Percentiles rank a stretch among this genome's conserved stretches.
These are phyloP conservation scores for Hypoxylon lienhwacheense DNA, from an alignment of 495 filamentous ascomycete species.

Conservation along the genomic window DNA sequence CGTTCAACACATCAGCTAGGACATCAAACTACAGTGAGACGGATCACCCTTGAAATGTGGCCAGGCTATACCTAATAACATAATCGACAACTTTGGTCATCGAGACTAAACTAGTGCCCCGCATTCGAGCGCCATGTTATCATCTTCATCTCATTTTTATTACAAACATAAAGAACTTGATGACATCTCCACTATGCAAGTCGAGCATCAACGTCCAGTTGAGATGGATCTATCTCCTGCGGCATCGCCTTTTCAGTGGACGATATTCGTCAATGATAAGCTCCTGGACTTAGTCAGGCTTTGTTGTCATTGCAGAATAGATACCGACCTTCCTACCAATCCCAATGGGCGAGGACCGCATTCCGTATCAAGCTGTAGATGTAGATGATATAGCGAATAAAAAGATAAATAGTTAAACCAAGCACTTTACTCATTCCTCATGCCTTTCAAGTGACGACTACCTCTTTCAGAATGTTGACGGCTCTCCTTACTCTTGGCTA, in stretches of 20 bases:
- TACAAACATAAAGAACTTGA: slow-evolving; percentile 29
- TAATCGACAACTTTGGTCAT: slow-evolving; percentile 5
- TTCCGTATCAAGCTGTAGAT: slow-evolving; percentile 11
- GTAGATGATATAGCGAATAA: slow-evolving; percentile 7
- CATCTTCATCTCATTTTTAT: slow-evolving; percentile 19
- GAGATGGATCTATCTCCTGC: slow-evolving; percentile 20
- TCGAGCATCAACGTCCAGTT: slow-evolving; percentile 24
- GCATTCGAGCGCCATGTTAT: slow-evolving; percentile 24
- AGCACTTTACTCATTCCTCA: too few species aligned
- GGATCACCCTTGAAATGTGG: neutral
- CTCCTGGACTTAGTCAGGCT: slow-evolving; percentile 22
- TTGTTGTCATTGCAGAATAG: slow-evolving; percentile 22
- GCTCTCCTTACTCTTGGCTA: slow-evolving; percentile 30
- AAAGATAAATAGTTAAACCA: too few species aligned
- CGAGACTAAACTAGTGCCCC: slow-evolving; percentile 25
- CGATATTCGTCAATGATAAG: slow-evolving; percentile 18
- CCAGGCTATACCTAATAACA: slow-evolving; percentile 14
- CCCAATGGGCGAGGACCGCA: neutral
- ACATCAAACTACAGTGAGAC: slow-evolving; percentile 1
- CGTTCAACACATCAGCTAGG: neutral
- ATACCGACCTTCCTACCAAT: slow-evolving; percentile 28
- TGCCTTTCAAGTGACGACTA: slow-evolving; percentile 2
- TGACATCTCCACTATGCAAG: slow-evolving; percentile 36
- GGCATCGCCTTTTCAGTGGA: slow-evolving; percentile 24
- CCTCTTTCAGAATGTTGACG: slow-evolving; percentile 31